Evolutionary conservation across 2,329 filamentous ascomycete species (phyloP), one percentile per base, ranked within the genome.

Genomic region (Fusarium sp.): DNA sequence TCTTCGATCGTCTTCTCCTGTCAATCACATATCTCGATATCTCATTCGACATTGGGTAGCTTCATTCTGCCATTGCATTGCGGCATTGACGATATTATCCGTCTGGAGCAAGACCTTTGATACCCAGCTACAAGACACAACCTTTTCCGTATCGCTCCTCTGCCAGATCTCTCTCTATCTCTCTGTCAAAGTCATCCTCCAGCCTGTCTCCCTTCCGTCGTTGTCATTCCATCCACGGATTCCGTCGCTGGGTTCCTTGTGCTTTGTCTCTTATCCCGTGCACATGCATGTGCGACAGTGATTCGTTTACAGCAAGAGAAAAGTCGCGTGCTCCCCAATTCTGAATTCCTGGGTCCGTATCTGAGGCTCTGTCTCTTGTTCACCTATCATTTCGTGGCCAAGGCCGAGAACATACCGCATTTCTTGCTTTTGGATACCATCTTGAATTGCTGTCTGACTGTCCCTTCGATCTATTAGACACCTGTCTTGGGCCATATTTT

Each of bases 281-380:
- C 53, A 44, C 50, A 69, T 68, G 68, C 60, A 73, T 73, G 70
- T 72, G 65, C 61, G 50, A 69, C 48, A 53, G 64, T 57, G 66
- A 43, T 44, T 48, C 46, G 46, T 49, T 32, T 56, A 49, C 50
- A 69, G 55, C 49, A 61, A 68, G 39, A 69, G 61, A 63, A 48
- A 71, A 72, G 59, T 66, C 47, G 52, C 60, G 62, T 72, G 53
- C 63, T 65, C 61, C 61, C 49, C 44, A 54, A 51, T 44, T 58
- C 67, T 51, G 47, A 40, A 43, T 62, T 46, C 50, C 55, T 66
- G 58, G 61, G 59, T 59, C 50, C 52, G 47, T 48, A 53, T 45
- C 17, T 53, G 45, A 58, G 53, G 47, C 39, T 56, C 54, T 66
- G 56, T 69, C 50, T 60, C 47, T 44, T 56, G 44, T 42, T 59